These are phyloP conservation scores for Pisolithus albus DNA, from an alignment of 768 basidiomycete genomes.

Conservation along the genomic window DNA sequence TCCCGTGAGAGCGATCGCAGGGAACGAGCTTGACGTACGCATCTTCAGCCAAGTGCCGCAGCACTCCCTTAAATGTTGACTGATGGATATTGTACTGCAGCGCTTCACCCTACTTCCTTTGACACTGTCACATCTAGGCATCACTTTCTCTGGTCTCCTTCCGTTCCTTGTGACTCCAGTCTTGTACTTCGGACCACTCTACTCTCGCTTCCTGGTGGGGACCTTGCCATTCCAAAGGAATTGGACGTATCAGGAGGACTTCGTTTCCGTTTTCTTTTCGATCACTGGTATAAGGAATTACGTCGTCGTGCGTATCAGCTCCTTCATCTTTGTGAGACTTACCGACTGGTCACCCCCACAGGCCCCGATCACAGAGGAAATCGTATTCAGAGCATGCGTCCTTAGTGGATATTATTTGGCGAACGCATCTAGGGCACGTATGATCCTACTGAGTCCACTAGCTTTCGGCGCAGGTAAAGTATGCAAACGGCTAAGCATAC, in stretches of 20 bases:
- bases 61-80: not conserved
- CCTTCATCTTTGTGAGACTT: not conserved
- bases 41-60: not conserved
- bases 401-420: constrained; percentile 67
- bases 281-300: constrained; percentile 71
- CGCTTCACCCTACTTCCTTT: constrained; percentile 18
- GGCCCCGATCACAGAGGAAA: constrained; percentile 90
- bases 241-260: constrained; percentile 38
- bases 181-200: constrained; percentile 75
- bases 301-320: constrained; percentile 32
- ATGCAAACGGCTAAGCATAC: not conserved
- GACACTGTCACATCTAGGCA: constrained; percentile 38
- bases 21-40: constrained; percentile 12
- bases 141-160: constrained; percentile 23
- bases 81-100: constrained; percentile 10
- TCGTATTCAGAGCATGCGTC: constrained; percentile 85
- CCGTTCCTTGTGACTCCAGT: constrained; percentile 65
- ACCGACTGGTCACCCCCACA: constrained; percentile 20
- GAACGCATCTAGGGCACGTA: constrained; percentile 42
- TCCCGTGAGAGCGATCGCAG: constrained; percentile 31
- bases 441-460: constrained; percentile 78
- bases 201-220: constrained; percentile 40
- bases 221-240: constrained; percentile 49
- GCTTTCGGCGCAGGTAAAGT: constrained; percentile 81
- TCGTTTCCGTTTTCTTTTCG: constrained; percentile 37